A percentile compares a stretch with the other conserved stretches of the same genome.
phyloP scores from a whole-genome alignment of 2,329 filamentous ascomycete species.

The Elsinoe batatas region DNA sequence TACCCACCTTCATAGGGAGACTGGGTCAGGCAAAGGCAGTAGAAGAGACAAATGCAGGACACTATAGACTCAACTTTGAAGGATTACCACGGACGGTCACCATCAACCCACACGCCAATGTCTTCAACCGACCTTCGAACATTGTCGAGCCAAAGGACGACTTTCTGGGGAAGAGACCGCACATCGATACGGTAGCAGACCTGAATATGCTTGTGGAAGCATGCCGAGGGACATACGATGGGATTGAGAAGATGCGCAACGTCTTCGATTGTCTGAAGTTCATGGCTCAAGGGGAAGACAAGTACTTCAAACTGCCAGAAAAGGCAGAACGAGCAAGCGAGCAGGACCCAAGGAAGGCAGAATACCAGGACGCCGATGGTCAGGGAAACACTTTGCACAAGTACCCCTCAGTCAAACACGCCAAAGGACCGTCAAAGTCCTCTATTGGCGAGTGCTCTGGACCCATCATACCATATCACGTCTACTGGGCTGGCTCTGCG shows the following conservation, averaged over 20 bases:
- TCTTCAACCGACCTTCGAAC: slow-evolving; percentile 44
- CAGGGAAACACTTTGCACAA: slow-evolving; percentile 30
- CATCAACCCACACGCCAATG: slow-evolving; percentile 44
- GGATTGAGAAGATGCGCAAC: slow-evolving; percentile 47
- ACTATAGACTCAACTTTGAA: slow-evolving; percentile 35
- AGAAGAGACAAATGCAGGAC: slow-evolving; percentile 30
- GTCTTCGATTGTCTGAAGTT: slow-evolving; percentile 45
- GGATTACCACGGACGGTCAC: slow-evolving; percentile 33
- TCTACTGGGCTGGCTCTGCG: slow-evolving; percentile 48
- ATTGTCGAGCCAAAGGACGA: slow-evolving; percentile 43
- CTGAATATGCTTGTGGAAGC: slow-evolving; percentile 43
- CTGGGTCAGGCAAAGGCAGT: slow-evolving; percentile 21
- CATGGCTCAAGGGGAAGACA: slow-evolving; percentile 38
- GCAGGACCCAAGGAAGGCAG: slow-evolving; percentile 34
- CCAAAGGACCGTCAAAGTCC: slow-evolving; percentile 29
- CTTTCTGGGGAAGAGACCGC: slow-evolving; percentile 41
- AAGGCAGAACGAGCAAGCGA: slow-evolving; percentile 31
- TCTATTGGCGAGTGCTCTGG: slow-evolving; percentile 43
- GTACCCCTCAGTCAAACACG: slow-evolving; percentile 31
- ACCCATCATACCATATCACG: slow-evolving; percentile 47
- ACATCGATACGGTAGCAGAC: slow-evolving; percentile 45
- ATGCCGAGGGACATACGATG: slow-evolving; percentile 42
- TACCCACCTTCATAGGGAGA: slow-evolving; percentile 29
- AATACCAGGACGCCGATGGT: slow-evolving; percentile 35
- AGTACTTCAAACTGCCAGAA: slow-evolving; percentile 42